phyloP scores from a whole-genome alignment of 257 asterid species.

The Capsicum rhomboideum region DNA sequence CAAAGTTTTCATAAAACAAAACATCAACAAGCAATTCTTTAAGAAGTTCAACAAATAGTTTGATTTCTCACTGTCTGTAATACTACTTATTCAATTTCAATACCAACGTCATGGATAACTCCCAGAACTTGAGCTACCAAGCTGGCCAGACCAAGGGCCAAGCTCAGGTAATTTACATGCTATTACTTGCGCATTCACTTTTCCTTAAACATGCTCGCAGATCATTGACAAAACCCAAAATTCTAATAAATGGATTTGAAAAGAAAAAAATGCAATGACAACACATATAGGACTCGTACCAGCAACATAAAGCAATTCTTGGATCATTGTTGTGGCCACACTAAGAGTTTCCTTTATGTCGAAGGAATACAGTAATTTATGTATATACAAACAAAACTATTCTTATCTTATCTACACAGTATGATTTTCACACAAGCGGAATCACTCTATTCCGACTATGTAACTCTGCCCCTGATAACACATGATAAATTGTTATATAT shows the following conservation, averaged over 20 bases:
- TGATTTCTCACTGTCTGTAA: not conserved
- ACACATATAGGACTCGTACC: not conserved
- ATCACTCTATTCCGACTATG: not conserved
- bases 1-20: too few species aligned
- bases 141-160: slow-evolving; percentile 32
- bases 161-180: slow-evolving; percentile 10
- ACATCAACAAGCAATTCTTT: not conserved
- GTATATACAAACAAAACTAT: not conserved
- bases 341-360: not conserved
- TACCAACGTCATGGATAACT: slow-evolving; percentile 8
- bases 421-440: not conserved
- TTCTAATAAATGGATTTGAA: not conserved
- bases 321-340: not conserved
- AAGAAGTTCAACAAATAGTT: not conserved
- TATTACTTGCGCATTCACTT: not conserved
- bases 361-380: not conserved
- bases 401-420: not conserved
- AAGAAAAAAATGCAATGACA: not conserved
- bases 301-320: not conserved
- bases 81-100: not conserved
- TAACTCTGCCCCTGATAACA: not conserved
- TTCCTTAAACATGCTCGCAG: not conserved
- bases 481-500: not conserved
- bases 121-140: slow-evolving; percentile 19
- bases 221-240: not conserved